Base-by-base conservation (phyloP, 2,329 filamentous ascomycete species). In the Sodiomyces alkalinus region DNA sequence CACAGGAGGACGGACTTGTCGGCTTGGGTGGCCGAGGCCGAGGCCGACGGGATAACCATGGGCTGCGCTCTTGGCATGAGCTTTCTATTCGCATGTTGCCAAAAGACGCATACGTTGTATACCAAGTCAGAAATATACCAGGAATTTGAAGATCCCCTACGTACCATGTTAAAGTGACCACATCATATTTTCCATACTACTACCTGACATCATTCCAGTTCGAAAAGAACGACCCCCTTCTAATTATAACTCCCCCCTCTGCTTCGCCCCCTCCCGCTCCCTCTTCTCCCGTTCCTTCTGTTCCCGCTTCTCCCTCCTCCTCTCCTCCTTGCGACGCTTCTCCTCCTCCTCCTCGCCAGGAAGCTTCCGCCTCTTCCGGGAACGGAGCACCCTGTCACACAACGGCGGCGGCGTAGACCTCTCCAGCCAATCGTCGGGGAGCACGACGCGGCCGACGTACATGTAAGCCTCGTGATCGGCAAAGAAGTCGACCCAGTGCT, bases 401-500 rank as follows among this genome's bases (percentile, higher is more conserved):
- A 93, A 55, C 49, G 64, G 56, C 46, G 67, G 67, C 44, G 58
- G 58, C 5, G 70, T 69, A 53, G 62, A 56, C 41, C 68, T 70
- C 44, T 77, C 64, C 46, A 75, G 61, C 58, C 74, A 77, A 14
- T 53, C 61, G 15, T 57, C 60, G 33, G 69, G 64, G 34, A 71
- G 62, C 49, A 71, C 64, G 10, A 96, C 69, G 47, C 64, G 69
- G 4, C 90, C 90, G 4, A 92, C 80, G 53, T 71, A 69, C 36
- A 71, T 69, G 55, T 96, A 96, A 57, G 82, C 83, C 45, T 76
- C 68, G 47, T 73, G 80, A 31, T 77, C 79, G 33, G 55, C 63
- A 45, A 94, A 96, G 56, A 96, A 83, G 28, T 68, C 62, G 34
- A 78, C 73, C 90, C 86, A 96, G 52, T 87, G 76, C 47, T 68